phyloP scores from a whole-genome alignment of 306 rosid species.

The Quercus robur region DNA sequence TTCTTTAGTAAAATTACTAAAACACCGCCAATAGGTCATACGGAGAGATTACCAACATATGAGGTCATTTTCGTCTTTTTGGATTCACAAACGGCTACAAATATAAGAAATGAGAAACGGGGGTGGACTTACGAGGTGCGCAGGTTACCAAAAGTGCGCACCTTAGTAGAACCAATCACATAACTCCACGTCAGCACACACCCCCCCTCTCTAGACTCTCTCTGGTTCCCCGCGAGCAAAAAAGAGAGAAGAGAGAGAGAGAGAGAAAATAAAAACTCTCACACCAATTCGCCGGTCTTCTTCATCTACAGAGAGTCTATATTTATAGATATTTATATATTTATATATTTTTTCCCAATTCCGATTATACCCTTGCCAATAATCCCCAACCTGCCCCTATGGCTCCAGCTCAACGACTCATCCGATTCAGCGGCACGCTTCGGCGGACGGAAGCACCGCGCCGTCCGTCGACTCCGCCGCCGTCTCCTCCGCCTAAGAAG shows the following conservation, averaged over 20 bases:
- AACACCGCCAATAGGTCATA: too few relatives aligned
- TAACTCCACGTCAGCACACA: background rate
- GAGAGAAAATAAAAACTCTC: background rate
- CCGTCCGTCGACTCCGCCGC: slow-evolving; percentile 3
- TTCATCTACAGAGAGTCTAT: background rate
- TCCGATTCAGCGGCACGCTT: slow-evolving; percentile 36
- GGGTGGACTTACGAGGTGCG: background rate
- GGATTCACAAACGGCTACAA: background rate
- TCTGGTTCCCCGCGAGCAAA: background rate
- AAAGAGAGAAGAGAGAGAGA: background rate
- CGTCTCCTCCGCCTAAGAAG: slow-evolving; percentile 38
- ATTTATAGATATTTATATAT: background rate
- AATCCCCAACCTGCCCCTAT: slow-evolving; percentile 23
- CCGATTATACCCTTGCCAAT: slow-evolving; percentile 27
- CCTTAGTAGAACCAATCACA: background rate
- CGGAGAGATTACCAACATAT: too few relatives aligned
- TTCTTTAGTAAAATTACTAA: too few relatives aligned
- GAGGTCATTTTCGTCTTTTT: too few relatives aligned
- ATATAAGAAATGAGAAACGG: background rate
- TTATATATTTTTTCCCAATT: background rate
- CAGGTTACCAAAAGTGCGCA: background rate
- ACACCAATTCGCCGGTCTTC: slow-evolving; percentile 28
- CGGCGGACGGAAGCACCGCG: slow-evolving; percentile 51
- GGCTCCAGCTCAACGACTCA: slow-evolving; percentile 56
- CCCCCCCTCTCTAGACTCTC: background rate